Base-by-base conservation (phyloP, 2,329 filamentous ascomycete species). In the Phaeophleospora eucalypticola region DNA sequence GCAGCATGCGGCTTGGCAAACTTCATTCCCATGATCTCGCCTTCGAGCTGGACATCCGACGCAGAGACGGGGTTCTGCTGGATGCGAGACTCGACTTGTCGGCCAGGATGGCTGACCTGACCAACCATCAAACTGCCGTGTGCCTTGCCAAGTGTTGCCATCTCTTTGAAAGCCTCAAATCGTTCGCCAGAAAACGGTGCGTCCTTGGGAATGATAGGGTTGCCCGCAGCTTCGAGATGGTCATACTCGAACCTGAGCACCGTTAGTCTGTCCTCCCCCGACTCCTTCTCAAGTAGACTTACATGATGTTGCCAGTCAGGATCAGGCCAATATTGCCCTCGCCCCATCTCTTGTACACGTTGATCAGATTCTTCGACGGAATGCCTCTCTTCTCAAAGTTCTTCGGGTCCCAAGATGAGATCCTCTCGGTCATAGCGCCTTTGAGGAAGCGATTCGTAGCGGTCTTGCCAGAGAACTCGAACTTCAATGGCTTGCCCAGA, bases 401-500 rank as follows among this genome's bases (percentile, higher is more conserved):
- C 18, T 72, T 72, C 4, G 75, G 69, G 48, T 78, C 72, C 79
- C 80, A 86, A 4, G 76, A 80, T 0, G 80, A 78, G 12, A 85
- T 67, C 6, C 75, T 70, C 62, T 87, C 83, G 2, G 78, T 79
- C 82, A 86, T 85, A 35, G 83, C 78, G 4, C 71, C 80, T 64
- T 86, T 86, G 53, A 85, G 64, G 58, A 85, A 81, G n/a, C 81
- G 72, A 61, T 86, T 86, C 35, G 75, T 76, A 1, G 81, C 81
- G 1, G 73, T 77, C 46, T 70, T 73, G 42, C 75, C 72, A 35
- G 75, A 76, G 54, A 74, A 74, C 14, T 65, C 64, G 51, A 73
- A 74, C 24, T 68, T 56, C 40, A 74, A 63, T n/a, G 71, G 68
- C 54, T 73, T 60, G 42, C 63, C 71, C 48, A 74, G 53, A 8